Evolutionary conservation across 179 eudicot genomes (phyloP).

Genomic region (Monotropa hypopitys): DNA sequence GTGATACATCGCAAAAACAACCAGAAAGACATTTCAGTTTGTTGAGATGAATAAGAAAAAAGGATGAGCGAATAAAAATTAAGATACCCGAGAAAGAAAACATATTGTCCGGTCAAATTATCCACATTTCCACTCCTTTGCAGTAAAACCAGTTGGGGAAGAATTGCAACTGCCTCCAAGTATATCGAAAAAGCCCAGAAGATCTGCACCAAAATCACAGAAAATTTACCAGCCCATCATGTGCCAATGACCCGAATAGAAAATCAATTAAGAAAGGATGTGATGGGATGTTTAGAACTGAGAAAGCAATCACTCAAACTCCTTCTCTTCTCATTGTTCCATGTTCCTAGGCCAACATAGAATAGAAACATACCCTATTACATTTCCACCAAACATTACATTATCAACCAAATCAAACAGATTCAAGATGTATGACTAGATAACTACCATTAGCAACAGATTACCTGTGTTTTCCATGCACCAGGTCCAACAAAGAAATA

Average conservation of each 20-base stretch:
- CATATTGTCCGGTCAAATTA: slow-evolving; percentile 84
- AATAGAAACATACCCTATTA: neutral
- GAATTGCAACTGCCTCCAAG: slow-evolving; percentile 88
- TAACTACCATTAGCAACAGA: neutral
- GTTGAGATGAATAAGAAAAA: neutral
- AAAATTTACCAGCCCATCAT: neutral
- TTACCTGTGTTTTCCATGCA: neutral
- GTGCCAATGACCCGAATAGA: neutral
- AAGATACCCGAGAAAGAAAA: slow-evolving; percentile 75
- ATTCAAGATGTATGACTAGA: neutral
- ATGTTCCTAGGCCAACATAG: neutral
- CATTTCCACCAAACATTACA: neutral
- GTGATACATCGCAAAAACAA: neutral
- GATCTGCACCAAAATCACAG: slow-evolving; percentile 30
- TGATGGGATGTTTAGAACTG: neutral
- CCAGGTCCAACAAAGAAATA: neutral
- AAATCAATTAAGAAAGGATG: neutral
- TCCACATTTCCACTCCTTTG: slow-evolving; percentile 95
- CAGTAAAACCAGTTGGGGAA: slow-evolving; percentile 85
- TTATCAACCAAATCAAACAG: neutral
- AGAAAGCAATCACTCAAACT: neutral
- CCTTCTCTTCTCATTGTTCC: neutral
- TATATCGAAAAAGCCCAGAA: slow-evolving; percentile 85
- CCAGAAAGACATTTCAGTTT: neutral
- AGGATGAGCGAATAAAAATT: neutral